Conservation (phyloP, 495 filamentous ascomycete species). For the Cryomyces minteri region DNA sequence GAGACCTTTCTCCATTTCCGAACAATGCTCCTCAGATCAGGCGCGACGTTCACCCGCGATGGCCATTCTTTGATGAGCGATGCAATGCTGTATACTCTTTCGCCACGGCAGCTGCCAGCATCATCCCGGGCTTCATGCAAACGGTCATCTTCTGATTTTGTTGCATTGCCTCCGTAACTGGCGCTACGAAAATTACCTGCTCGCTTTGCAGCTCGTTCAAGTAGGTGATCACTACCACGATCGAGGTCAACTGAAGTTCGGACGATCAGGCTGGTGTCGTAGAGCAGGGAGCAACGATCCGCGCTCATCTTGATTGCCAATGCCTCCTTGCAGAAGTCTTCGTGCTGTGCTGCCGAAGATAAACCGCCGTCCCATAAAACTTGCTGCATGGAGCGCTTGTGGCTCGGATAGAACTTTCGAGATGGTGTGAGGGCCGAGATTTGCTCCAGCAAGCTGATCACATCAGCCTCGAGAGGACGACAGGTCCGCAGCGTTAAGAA, state of each 20-base stretch:
- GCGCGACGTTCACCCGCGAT: neutral
- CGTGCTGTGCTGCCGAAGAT: slow-evolving; percentile 31
- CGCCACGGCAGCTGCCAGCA: no score
- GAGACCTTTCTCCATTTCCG: neutral
- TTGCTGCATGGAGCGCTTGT: slow-evolving; percentile 29
- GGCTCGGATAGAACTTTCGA: slow-evolving; percentile 35
- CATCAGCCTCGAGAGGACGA: slow-evolving; percentile 18
- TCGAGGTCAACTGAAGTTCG: no score
- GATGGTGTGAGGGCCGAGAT: slow-evolving; percentile 35
- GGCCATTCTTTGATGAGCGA: neutral
- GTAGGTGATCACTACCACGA: no score
- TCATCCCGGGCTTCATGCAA: no score
- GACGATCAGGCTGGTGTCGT: no score
- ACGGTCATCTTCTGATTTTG: no score
- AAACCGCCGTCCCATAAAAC: slow-evolving; percentile 28
- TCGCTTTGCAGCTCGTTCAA: no score
- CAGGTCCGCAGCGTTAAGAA: slow-evolving; percentile 30
- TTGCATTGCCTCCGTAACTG: no score
- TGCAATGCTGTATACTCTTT: neutral
- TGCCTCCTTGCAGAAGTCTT: slow-evolving; percentile 24
- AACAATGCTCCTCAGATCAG: neutral
- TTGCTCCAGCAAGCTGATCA: slow-evolving; percentile 19
- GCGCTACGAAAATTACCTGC: no score
- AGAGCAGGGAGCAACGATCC: no score
- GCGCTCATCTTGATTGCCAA: slow-evolving; percentile 10